Base-by-base conservation (phyloP, 2,329 filamentous ascomycete genomes). In the Alternaria triticina region DNA sequence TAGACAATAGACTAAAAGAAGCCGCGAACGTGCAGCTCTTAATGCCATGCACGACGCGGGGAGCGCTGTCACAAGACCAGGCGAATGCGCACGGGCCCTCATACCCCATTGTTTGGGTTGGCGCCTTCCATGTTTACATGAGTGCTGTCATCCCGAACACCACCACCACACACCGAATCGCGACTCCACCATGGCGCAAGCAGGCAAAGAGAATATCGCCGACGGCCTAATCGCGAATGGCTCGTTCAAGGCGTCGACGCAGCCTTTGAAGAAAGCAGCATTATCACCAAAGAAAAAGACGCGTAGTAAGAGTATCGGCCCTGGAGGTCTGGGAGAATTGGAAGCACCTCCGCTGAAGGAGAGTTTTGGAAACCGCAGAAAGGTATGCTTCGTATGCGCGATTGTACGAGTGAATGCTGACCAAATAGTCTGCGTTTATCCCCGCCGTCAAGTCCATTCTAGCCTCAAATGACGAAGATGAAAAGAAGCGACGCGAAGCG, bases 231-330 rank as follows among this genome's bases (percentile, higher is more conserved):
- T 76, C 17, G 74, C 78, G 8, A 70, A 62, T 47, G 30, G 67
- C 7, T 71, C 74, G 6, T 72, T 77, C 66, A 70, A 67, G 25
- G 69, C 74, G 15, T 65, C 73, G 0, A 60, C 73, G 15, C 51
- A 70, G 17, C 77, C 77, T 10, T 71, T 75, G 6, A 75, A 71
- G 45, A 58, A 63, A 57, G 28, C 55, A n/a, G 59, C 50, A 17
- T 33, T 57, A 22, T 65, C 62, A 23, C 62, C 62, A 11, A 65
- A 59, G 40, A 80, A 80, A 59, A 79, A 79, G 67, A 76, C 91
- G 62, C 90, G 96, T 69, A 97, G 95, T 82, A 98, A 97, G 84
- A 98, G 95, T 82, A 90, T 99, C 70, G 96, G 96, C 3, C 95
- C 96, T 15, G 96, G 95, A 54, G 94, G 94, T 25, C 82, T 98